Base-by-base conservation (phyloP, 2,329 filamentous ascomycete species). In the Teratosphaeriaceae sp. region DNA sequence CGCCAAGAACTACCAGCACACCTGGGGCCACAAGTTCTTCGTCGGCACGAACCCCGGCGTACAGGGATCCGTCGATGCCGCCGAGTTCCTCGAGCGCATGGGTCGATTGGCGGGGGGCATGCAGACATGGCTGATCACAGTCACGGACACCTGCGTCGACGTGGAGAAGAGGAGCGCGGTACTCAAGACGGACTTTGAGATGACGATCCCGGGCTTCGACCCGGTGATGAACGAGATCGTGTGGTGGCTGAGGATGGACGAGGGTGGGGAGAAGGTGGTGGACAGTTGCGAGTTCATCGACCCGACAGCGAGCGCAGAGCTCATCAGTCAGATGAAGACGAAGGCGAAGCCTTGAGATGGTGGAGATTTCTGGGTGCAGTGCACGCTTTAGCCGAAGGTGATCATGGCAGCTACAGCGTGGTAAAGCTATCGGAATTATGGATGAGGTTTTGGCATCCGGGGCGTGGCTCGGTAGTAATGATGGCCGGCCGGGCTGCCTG, bases 271-370 rank as follows among this genome's bases (percentile, higher is more conserved):
- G 42, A 59, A 49, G 45, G 49, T 64, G 1, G 26, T 27, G 19
- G 55, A 40, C 35, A 54, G 50, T 40, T 51, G 48, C 7, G 62
- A 66, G 46, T 62, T 64, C 42, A 40, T 66, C 26, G 63, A 65
- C 23, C 29, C 40, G 19, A 26, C 29, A n/a, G 37, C 37, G 9
- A 21, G 16, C 16, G 7, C 9, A 18, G 30, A 9, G 9, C 9
- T 34, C 18, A 16, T 18, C 11, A 18, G 18, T n/a, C 22, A 27
- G 6, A 39, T 39, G 37, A 27, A 15, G 23, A 19, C 18, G 31
- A n/a, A 34, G 31, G 20, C 20, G 31, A 34, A 19, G n/a, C n/a
- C n/a, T n/a, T n/a, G n/a, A n/a, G n/a, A n/a, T n/a, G n/a, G n/a
- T n/a, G n/a, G n/a, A n/a, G n/a, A n/a, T n/a, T n/a, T n/a, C n/a